phyloP scores from a whole-genome alignment of 768 basidiomycete genomes.

The Lentinula edodes region DNA sequence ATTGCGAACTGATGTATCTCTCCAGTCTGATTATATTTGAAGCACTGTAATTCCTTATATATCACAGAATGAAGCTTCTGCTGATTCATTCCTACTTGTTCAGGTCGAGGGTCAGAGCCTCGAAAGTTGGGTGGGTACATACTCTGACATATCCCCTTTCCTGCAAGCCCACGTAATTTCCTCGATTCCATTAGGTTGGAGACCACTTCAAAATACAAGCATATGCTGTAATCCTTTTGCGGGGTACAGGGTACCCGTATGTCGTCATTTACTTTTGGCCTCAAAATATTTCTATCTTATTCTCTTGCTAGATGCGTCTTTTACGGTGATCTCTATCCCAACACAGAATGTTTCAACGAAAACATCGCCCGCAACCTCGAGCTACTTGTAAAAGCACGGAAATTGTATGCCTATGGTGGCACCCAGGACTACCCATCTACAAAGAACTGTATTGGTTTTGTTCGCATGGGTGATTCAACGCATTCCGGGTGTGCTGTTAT shows the following conservation, averaged over 20 bases:
- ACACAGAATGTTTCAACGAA: conserved; percentile 59
- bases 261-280: conserved; percentile 19
- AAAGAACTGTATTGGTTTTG: conserved; percentile 70
- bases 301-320: conserved; percentile 64
- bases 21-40: conserved; percentile 4
- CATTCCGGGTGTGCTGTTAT: conserved; percentile 66
- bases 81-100: neutral
- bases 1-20: neutral
- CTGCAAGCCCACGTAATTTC: neutral
- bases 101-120: conserved; percentile 64
- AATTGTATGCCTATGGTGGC: conserved; percentile 60
- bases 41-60: conserved; percentile 51
- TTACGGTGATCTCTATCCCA: conserved; percentile 78
- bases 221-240: conserved; percentile 74
- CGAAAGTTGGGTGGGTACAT: conserved; percentile 67
- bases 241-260: conserved; percentile 68
- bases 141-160: neutral
- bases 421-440: conserved; percentile 54
- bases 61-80: conserved; percentile 10
- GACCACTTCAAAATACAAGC: conserved; percentile 74
- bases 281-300: neutral
- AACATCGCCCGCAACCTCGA: conserved; percentile 44
- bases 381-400: conserved; percentile 55
- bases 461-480: conserved; percentile 52
- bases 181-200: conserved; percentile 43